Evolutionary conservation across 1,284 basidiomycete genomes (phyloP).

Genomic region (Sphaerobolus stellatus): DNA sequence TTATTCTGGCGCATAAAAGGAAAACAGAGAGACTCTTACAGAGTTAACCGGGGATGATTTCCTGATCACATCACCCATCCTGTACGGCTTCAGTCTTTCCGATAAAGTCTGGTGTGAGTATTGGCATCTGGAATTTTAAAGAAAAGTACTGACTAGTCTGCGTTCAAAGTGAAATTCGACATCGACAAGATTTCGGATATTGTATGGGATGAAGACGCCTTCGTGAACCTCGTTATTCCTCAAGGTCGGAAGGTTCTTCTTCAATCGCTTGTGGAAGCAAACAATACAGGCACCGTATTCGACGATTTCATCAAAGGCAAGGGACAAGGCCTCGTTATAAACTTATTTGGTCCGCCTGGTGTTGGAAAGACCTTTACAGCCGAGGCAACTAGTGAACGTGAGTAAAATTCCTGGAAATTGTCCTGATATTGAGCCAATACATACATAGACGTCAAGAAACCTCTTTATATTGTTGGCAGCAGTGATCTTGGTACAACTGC

Average conservation of each 20-base stretch:
- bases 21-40: no score
- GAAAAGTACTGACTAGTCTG: no score
- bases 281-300: conserved; percentile 51
- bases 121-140: no score
- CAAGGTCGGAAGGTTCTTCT: conserved; percentile 50
- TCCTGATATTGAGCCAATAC: no score
- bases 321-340: conserved; percentile 59
- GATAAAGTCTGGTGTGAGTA: conserved; percentile 60
- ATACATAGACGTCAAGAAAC: conserved; percentile 45
- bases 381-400: conserved; percentile 58
- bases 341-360: conserved; percentile 60
- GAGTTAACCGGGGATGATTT: conserved; percentile 51
- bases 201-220: conserved; percentile 57
- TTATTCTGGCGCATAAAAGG: conserved; percentile 17
- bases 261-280: conserved; percentile 56
- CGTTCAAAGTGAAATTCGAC: conserved; percentile 52
- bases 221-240: conserved; percentile 56
- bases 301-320: conserved; percentile 65
- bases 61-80: conserved; percentile 53
- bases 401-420: conserved; percentile 2
- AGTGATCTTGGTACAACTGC: conserved; percentile 58
- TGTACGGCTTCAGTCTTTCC: conserved; percentile 57
- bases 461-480: conserved; percentile 57
- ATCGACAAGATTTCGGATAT: conserved; percentile 50
- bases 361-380: conserved; percentile 54